These are phyloP conservation scores for Sonneratia caseolaris DNA, from an alignment of 345 rosid species.

Conservation along the genomic window DNA sequence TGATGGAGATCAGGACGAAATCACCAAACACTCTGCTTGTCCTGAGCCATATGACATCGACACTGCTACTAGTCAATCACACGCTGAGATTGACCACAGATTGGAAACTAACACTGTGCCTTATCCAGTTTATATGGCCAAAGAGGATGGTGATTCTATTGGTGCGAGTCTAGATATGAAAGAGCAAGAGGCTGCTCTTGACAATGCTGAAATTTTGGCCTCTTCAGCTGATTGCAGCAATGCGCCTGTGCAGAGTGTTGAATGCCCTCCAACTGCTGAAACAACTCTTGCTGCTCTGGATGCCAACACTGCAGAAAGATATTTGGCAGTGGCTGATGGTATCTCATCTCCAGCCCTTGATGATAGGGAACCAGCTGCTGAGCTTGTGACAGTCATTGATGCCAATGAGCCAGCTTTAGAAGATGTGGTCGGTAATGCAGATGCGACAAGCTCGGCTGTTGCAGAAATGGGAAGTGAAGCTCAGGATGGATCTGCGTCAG, in stretches of 20 bases:
- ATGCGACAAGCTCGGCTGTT: constrained; percentile 4
- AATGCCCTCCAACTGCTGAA: constrained; percentile 9
- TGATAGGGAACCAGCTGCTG: constrained; percentile 6
- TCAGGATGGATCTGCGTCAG: constrained; percentile 18
- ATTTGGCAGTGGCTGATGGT: constrained; percentile 10
- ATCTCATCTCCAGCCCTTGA: constrained; percentile 5
- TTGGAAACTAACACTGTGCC: constrained; percentile 10
- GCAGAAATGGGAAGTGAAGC: constrained; percentile 6
- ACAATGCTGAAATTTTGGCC: constrained; percentile 16
- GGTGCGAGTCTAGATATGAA: constrained; percentile 24
- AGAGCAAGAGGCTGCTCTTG: constrained; percentile 18
- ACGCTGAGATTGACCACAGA: background rate
- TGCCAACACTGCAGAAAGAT: constrained; percentile 9
- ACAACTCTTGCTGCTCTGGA: constrained; percentile 7
- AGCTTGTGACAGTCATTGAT: constrained; percentile 8
- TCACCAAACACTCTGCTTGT: background rate
- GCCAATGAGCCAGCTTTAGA: background rate
- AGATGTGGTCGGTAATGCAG: constrained; percentile 9
- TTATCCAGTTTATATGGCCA: constrained; percentile 15
- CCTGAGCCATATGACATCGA: background rate
- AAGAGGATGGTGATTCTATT: constrained; percentile 15
- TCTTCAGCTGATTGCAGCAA: constrained; percentile 14
- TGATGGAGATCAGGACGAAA: background rate
- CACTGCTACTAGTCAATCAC: background rate
- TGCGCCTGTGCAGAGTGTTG: constrained; percentile 16